Evolutionary conservation across 2,329 filamentous ascomycete genomes (phyloP).

Genomic region (Verticillium zaregamsianum): DNA sequence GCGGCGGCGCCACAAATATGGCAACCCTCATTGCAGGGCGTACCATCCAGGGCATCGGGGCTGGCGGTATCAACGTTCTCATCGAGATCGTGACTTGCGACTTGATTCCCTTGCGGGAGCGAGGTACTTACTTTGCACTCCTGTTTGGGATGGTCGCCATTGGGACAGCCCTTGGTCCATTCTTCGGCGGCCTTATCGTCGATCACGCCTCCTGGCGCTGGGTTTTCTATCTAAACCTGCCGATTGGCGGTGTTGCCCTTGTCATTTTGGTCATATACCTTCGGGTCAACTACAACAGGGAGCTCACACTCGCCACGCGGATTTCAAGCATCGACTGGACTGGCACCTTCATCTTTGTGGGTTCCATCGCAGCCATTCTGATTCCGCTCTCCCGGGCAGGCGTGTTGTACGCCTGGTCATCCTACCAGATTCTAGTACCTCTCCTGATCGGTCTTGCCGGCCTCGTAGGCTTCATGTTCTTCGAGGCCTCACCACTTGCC

Average conservation of each 20-base stretch:
- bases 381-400: slow-evolving; percentile 38
- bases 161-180: slow-evolving; percentile 26
- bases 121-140: slow-evolving; percentile 33
- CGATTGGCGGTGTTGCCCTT: slow-evolving; percentile 18
- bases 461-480: slow-evolving; percentile 29
- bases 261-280: slow-evolving; percentile 18
- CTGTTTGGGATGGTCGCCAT: slow-evolving; percentile 25
- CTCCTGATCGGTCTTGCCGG: slow-evolving; percentile 32
- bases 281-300: slow-evolving; percentile 14
- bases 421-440: slow-evolving; percentile 29
- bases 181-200: slow-evolving; percentile 23
- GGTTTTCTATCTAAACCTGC: slow-evolving; percentile 39
- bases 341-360: slow-evolving; percentile 35
- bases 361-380: slow-evolving; percentile 26
- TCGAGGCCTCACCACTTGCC: slow-evolving; percentile 21
- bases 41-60: slow-evolving; percentile 36
- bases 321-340: slow-evolving; percentile 30
- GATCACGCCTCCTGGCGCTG: slow-evolving; percentile 33
- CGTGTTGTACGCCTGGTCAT: slow-evolving; percentile 69
- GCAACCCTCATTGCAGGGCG: slow-evolving; percentile 39
- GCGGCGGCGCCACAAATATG: slow-evolving; percentile 14
- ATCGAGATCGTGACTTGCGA: slow-evolving; percentile 31
- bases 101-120: slow-evolving; percentile 40
- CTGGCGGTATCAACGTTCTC: slow-evolving; percentile 15
- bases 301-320: slow-evolving; percentile 6